phyloP scores from a whole-genome alignment of 805 yeast genomes.

The Saturnispora serradocipensis region DNA sequence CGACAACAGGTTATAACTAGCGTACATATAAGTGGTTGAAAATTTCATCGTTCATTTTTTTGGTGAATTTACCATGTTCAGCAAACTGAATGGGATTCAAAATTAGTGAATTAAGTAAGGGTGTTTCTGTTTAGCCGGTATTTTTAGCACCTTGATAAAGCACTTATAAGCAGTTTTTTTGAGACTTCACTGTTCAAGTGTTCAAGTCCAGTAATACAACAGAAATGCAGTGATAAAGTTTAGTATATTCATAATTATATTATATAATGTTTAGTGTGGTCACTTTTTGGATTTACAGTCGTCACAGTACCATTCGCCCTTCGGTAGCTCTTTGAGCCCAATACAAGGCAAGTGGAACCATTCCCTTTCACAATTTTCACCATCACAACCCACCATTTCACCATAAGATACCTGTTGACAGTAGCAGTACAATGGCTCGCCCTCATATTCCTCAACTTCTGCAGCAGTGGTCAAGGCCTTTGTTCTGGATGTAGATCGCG shows the following conservation, averaged over 20 bases:
- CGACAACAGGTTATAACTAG: neutral
- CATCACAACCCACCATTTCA: slow-evolving; percentile 99
- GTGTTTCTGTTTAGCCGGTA: neutral
- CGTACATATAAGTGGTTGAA: neutral
- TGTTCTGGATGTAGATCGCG: slow-evolving; percentile 2
- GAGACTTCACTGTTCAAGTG: no score
- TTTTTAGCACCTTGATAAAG: no score
- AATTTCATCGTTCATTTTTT: neutral
- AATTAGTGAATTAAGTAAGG: neutral
- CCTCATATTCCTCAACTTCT: slow-evolving; percentile 13
- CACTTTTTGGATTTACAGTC: slow-evolving; percentile 37
- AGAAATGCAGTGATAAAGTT: neutral
- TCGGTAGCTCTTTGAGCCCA: slow-evolving; percentile 78
- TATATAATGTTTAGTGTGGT: neutral
- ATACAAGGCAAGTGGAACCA: slow-evolving; percentile 96
- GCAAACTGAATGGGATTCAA: neutral
- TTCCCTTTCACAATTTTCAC: slow-evolving; percentile 81
- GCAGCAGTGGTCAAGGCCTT: slow-evolving; percentile 10
- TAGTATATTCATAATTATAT: no score
- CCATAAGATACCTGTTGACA: slow-evolving; percentile 97
- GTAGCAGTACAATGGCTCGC: slow-evolving; percentile 86
- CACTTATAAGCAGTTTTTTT: no score
- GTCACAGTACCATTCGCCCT: slow-evolving; percentile 76
- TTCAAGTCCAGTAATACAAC: no score
- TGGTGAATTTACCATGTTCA: neutral